Evolutionary conservation across 2,329 filamentous ascomycete species (phyloP).

Genomic region (Emydomyces testavorans): DNA sequence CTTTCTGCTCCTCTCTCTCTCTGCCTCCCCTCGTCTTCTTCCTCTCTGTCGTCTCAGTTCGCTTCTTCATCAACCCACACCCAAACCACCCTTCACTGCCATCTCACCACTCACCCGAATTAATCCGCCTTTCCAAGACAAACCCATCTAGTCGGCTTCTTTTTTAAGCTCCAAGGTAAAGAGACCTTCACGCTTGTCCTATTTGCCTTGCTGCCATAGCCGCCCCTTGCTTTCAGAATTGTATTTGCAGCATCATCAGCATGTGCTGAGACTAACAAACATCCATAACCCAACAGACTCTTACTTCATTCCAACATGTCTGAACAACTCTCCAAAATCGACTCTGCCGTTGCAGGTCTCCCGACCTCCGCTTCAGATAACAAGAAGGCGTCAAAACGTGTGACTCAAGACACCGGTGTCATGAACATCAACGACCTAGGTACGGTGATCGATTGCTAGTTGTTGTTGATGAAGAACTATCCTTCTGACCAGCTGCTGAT

Average conservation of each 20-base stretch:
- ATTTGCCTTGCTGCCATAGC: neutral
- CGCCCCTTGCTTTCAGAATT: conserved; percentile 1
- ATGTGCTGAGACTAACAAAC: neutral
- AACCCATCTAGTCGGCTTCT: neutral
- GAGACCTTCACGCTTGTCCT: neutral
- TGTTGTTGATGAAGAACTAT: neutral
- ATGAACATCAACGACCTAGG: conserved; percentile 77
- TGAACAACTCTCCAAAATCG: conserved; percentile 68
- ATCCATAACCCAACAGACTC: conserved; percentile 5
- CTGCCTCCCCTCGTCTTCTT: conserved; percentile 12
- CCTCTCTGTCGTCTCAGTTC: conserved; percentile 10
- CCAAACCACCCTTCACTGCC: neutral
- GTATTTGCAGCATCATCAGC: conserved; percentile 2
- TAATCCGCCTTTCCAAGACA: conserved; percentile 5
- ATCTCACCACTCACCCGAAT: neutral
- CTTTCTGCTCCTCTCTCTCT: conserved; percentile 14
- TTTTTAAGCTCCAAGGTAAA: conserved; percentile 5
- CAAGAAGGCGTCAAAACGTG: conserved; percentile 43
- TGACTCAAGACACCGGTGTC: conserved; percentile 61
- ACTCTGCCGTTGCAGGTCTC: conserved; percentile 77
- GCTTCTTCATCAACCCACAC: neutral
- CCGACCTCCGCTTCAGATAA: conserved; percentile 54
- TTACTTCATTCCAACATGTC: conserved; percentile 39
- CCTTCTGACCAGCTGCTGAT: neutral
- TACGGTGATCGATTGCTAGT: conserved; percentile 37